Conservation (phyloP, 2,329 filamentous ascomycete genomes). For the Elsinoe fawcettii region DNA sequence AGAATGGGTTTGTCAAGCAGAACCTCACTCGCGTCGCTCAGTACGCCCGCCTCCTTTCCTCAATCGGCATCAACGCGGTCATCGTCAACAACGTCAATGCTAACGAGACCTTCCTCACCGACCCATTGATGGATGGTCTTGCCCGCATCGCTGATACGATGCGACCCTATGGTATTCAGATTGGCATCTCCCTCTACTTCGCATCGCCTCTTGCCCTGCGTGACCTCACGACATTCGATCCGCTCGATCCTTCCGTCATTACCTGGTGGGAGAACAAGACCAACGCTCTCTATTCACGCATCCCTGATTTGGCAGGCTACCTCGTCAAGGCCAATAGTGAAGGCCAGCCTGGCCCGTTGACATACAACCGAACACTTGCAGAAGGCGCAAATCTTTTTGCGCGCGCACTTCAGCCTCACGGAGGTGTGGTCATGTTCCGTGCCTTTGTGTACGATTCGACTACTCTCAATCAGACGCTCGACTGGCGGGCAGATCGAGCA, state of each 20-base stretch:
- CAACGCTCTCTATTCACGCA: constrained; percentile 48
- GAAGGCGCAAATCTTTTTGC: constrained; percentile 64
- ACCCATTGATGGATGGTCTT: constrained; percentile 54
- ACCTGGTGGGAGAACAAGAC: constrained; percentile 57
- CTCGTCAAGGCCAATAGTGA: constrained; percentile 66
- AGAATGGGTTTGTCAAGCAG: constrained; percentile 46
- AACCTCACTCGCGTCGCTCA: constrained; percentile 53
- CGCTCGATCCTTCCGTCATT: constrained; percentile 52
- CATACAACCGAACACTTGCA: constrained; percentile 61
- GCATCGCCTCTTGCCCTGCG: constrained; percentile 53
- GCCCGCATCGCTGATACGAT: constrained; percentile 56
- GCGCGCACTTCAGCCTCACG: constrained; percentile 47
- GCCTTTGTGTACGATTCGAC: constrained; percentile 62
- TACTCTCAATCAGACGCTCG: constrained; percentile 42
- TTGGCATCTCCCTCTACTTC: constrained; percentile 62
- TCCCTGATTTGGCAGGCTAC: constrained; percentile 63
- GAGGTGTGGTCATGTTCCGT: constrained; percentile 60
- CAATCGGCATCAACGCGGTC: constrained; percentile 58
- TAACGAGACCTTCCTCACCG: constrained; percentile 49
- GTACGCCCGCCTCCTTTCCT: constrained; percentile 60
- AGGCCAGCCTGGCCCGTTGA: constrained; percentile 61
- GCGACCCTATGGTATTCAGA: constrained; percentile 57
- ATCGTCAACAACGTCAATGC: constrained; percentile 68
- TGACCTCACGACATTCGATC: constrained; percentile 56
- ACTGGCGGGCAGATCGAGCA: constrained; percentile 61